Evolutionary conservation across 2,329 filamentous ascomycete genomes (phyloP).

Genomic region (Calonectria pseudoreteaudii): DNA sequence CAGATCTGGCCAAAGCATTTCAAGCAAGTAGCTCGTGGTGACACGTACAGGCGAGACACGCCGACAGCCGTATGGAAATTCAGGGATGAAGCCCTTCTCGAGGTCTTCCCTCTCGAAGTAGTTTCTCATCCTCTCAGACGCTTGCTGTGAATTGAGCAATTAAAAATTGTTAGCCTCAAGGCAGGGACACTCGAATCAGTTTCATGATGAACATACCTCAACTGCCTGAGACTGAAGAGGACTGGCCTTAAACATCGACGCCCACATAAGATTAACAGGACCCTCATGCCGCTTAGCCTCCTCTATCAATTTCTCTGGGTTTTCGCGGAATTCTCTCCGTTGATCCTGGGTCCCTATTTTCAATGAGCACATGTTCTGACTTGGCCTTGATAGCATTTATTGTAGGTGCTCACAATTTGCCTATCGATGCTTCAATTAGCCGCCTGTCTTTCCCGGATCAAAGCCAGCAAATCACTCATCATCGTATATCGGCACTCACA

Average conservation of each 20-base stretch:
- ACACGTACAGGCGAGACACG: neutral
- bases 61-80: neutral
- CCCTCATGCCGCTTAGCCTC: neutral
- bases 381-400: rapidly evolving
- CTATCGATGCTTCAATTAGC: neutral
- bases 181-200: neutral
- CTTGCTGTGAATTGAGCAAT: neutral
- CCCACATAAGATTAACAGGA: neutral
- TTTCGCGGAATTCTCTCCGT: neutral
- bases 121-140: neutral
- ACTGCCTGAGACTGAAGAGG: neutral
- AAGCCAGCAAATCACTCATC: neutral
- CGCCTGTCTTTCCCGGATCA: too few species aligned
- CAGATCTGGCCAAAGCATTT: neutral
- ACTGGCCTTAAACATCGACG: neutral
- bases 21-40: too few species aligned
- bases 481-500: neutral
- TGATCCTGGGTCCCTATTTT: neutral
- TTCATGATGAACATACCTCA: neutral
- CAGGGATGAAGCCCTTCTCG: neutral
- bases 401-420: neutral
- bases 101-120: neutral
- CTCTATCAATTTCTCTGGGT: neutral
- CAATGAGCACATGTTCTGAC: neutral
- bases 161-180: neutral